Conservation (phyloP, 2,329 filamentous ascomycete species). For the Ilyonectria destructans region DNA sequence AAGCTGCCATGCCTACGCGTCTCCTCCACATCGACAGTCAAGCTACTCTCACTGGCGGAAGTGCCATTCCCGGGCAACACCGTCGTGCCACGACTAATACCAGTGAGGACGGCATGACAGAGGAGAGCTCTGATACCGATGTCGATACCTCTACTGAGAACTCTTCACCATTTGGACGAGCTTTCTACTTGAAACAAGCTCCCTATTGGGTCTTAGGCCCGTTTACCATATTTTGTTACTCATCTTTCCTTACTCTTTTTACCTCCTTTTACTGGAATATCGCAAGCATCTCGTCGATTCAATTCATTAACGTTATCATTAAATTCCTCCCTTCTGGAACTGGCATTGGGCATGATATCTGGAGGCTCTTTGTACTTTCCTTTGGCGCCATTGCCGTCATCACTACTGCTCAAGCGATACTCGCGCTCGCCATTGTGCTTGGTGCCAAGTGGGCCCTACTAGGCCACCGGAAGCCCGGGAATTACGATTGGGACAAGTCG, state of each 20-base stretch:
- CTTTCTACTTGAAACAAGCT: slow-evolving; percentile 68
- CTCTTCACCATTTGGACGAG: slow-evolving; percentile 67
- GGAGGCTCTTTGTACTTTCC: slow-evolving; percentile 61
- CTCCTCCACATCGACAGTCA: slow-evolving; percentile 48
- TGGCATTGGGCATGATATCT: slow-evolving; percentile 50
- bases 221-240: slow-evolving; percentile 66
- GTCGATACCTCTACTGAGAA: slow-evolving; percentile 26
- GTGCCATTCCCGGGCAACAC: slow-evolving; percentile 20
- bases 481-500: slow-evolving; percentile 72
- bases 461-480: slow-evolving; percentile 66
- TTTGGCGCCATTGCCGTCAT: slow-evolving; percentile 59
- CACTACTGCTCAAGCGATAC: slow-evolving; percentile 59
- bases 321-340: slow-evolving; percentile 45
- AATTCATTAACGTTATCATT: slow-evolving; percentile 59
- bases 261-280: slow-evolving; percentile 68
- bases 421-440: slow-evolving; percentile 63
- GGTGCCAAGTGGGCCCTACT: slow-evolving; percentile 68
- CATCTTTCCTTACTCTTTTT: slow-evolving; percentile 62
- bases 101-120: slow-evolving; percentile 37
- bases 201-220: slow-evolving; percentile 67
- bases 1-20: slow-evolving; percentile 14
- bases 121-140: slow-evolving; percentile 17
- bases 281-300: slow-evolving; percentile 63
- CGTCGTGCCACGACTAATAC: slow-evolving; percentile 18
- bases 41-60: slow-evolving; percentile 43